Conservation (phyloP, 257 asterid species). For the Solanum infundibuliforme region DNA sequence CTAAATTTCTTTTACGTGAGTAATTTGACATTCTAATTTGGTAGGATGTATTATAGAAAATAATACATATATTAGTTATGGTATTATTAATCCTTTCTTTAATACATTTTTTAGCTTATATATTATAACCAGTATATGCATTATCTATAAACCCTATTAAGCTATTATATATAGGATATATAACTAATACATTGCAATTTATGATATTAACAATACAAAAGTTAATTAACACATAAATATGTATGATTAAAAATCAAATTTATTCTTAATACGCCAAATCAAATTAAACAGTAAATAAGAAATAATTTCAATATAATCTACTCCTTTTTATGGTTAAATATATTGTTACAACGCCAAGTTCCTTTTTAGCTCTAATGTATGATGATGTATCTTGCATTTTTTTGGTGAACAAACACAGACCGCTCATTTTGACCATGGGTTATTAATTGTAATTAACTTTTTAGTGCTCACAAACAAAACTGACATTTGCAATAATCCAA, state of each 20-base stretch:
- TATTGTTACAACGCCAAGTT: background rate
- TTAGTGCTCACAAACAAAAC: background rate
- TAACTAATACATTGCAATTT: background rate
- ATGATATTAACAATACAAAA: background rate
- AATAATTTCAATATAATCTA: background rate
- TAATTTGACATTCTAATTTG: background rate
- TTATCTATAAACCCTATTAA: background rate
- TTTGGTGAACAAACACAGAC: background rate
- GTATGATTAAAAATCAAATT: no score
- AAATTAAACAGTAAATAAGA: background rate
- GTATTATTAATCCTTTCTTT: background rate
- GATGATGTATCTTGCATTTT: background rate
- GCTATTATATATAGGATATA: background rate
- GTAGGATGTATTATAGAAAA: background rate
- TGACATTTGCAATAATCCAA: background rate
- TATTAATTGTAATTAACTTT: background rate
- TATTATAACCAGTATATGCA: background rate
- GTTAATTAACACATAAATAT: background rate
- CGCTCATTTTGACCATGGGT: background rate
- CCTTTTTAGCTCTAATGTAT: background rate
- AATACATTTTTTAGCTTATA: background rate
- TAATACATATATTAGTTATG: background rate
- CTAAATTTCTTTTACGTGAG: background rate
- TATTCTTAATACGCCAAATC: background rate
- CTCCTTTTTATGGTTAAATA: background rate